Evolutionary conservation across 495 filamentous ascomycete species (phyloP).

Genomic region (Clohesyomyces aquaticus): DNA sequence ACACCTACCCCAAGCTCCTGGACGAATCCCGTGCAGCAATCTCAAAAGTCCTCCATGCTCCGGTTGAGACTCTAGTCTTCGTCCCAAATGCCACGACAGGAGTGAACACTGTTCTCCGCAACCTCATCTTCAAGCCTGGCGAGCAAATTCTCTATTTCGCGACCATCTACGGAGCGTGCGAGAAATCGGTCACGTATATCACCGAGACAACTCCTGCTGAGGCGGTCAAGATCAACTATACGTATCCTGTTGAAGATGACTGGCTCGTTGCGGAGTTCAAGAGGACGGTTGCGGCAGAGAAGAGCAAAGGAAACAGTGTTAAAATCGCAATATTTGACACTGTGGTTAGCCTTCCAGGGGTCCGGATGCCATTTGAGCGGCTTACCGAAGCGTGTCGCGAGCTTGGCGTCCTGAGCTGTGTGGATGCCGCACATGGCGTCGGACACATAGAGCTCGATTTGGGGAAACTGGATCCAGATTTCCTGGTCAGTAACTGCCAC

Average conservation of each 20-base stretch:
- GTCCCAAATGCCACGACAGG: conserved; percentile 82
- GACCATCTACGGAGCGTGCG: conserved; percentile 77
- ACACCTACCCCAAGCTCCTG: conserved; percentile 60
- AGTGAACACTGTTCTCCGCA: conserved; percentile 77
- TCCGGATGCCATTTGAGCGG: conserved; percentile 76
- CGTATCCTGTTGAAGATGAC: conserved; percentile 64
- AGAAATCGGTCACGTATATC: conserved; percentile 69
- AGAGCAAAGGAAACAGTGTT: conserved; percentile 40
- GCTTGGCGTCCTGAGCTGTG: conserved; percentile 61
- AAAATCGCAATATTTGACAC: conserved; percentile 77
- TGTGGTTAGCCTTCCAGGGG: conserved; percentile 72
- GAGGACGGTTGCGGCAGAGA: conserved; percentile 47
- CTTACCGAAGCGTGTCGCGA: conserved; percentile 66
- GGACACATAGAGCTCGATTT: conserved; percentile 76
- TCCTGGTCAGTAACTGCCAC: conserved; percentile 82
- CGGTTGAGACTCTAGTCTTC: conserved; percentile 67
- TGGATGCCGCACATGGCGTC: conserved; percentile 85
- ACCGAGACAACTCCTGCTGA: conserved; percentile 59
- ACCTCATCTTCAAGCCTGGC: conserved; percentile 56
- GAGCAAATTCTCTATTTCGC: conserved; percentile 60
- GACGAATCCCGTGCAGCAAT: conserved; percentile 66
- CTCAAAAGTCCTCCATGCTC: conserved; percentile 65
- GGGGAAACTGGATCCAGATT: conserved; percentile 68
- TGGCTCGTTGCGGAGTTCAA: conserved; percentile 60
- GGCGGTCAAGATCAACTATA: conserved; percentile 50